Conservation (phyloP, 768 basidiomycete species). For the Agaricus bisporus region DNA sequence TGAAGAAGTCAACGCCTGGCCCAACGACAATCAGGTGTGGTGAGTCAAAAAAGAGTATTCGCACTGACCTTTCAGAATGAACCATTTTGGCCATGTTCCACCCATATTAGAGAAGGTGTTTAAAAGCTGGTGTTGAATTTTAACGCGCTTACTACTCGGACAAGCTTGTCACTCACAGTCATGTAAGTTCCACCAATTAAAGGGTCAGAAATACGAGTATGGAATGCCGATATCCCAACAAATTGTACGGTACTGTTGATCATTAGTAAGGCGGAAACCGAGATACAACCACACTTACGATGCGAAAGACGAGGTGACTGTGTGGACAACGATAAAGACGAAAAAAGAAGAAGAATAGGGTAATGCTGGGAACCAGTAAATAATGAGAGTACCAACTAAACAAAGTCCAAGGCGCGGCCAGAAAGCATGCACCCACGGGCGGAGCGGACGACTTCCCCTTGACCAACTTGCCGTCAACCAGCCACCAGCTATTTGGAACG, state of each 20-base stretch:
- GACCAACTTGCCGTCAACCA: slow-evolving; percentile 95
- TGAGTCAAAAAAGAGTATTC: neutral
- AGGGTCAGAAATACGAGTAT: slow-evolving; percentile 93
- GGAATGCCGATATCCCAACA: slow-evolving; percentile 98
- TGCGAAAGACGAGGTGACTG: slow-evolving; percentile 78
- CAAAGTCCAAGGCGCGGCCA: slow-evolving; percentile 81
- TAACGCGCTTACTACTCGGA: slow-evolving; percentile 1
- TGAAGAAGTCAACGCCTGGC: slow-evolving; percentile 82
- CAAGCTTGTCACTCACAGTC: slow-evolving; percentile 60
- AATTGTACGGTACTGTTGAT: slow-evolving; percentile 87
- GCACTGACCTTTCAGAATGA: slow-evolving; percentile 77
- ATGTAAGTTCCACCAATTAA: slow-evolving; percentile 98
- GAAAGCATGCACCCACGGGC: slow-evolving; percentile 89
- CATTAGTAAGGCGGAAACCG: neutral
- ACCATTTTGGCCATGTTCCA: slow-evolving; percentile 97
- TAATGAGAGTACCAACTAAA: slow-evolving; percentile 64
- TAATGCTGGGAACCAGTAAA: slow-evolving; percentile 78
- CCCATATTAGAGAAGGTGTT: slow-evolving; percentile 97
- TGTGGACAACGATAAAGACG: slow-evolving; percentile 70
- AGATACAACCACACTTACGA: slow-evolving; percentile 46
- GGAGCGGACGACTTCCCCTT: slow-evolving; percentile 67
- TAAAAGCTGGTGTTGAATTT: slow-evolving; percentile 53
- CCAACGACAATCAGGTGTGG: slow-evolving; percentile 9
- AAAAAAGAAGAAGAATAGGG: slow-evolving; percentile 78
- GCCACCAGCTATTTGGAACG: slow-evolving; percentile 92